phyloP scores from a whole-genome alignment of 2,329 filamentous ascomycete genomes.

The Rhynchosporium secalis region DNA sequence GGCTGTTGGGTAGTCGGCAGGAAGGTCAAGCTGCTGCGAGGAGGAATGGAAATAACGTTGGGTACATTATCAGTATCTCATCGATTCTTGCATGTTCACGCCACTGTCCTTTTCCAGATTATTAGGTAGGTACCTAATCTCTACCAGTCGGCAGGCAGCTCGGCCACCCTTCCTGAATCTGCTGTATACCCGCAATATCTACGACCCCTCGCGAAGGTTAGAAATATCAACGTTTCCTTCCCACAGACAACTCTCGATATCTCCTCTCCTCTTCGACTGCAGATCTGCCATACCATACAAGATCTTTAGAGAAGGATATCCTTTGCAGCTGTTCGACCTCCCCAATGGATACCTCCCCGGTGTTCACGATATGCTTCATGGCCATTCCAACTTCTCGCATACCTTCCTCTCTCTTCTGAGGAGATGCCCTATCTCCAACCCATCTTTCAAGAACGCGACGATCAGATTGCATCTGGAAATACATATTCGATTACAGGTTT shows the following conservation, averaged over 20 bases:
- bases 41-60: too few relatives aligned
- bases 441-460: neutral
- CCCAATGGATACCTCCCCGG: neutral
- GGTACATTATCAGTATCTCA: neutral
- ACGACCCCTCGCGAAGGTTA: neutral
- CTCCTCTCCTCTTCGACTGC: neutral
- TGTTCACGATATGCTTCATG: neutral
- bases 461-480: neutral
- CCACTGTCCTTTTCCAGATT: neutral
- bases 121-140: neutral
- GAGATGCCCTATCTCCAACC: neutral
- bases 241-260: neutral
- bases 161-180: neutral
- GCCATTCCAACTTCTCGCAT: neutral
- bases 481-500: neutral
- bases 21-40: too few relatives aligned
- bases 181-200: neutral
- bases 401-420: neutral
- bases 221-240: neutral
- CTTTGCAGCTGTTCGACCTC: neutral
- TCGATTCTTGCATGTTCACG: neutral
- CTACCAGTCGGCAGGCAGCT: neutral
- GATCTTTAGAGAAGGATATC: neutral
- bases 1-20: too few relatives aligned
- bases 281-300: neutral